Base-by-base conservation (phyloP, 2,329 filamentous ascomycete genomes). In the Epichloe typhina region DNA sequence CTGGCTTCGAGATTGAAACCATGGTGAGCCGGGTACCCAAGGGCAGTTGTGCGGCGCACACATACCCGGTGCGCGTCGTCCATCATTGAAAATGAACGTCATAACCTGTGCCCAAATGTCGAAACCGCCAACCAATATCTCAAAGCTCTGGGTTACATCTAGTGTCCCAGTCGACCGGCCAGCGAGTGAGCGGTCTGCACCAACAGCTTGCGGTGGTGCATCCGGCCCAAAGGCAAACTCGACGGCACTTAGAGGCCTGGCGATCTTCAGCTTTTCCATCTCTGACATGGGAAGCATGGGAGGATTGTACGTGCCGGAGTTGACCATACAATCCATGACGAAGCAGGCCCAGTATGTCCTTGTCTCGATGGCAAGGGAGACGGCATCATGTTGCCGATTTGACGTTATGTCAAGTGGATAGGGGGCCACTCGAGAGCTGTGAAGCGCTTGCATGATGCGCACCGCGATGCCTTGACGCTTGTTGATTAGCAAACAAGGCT, bases 321-420 rank as follows among this genome's bases (percentile, higher is more conserved):
- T 68, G 38, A 73, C 63, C 47, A 71, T 66, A 9, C 69, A 67
- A 51, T 72, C 69, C 61, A 73, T 66, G 33, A 73, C 65, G 49
- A 71, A 72, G 53, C 70, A 72, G 0, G 65, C 65, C 71, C 71
- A 73, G 42, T 70, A 71, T 0, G 69, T 71, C 1, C 70, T 57
- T 2, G 66, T 68, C 38, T 69, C 63, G 3, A 67, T 63, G 0
- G 65, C 62, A 0, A 59, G 55, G 4, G 60, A 57, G 6, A 61
- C 39, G 35, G 55, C 31, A 17, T 63, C 53, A 3, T 56, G 52
- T 21, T 55, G 50, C 3, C 50, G 50, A n/a, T 56, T 56, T 2
- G 52, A 49, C 3, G 55, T 55, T 0, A 57, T 55, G 37, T 66
- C 62, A 4, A 64, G 55, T 2, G 61, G 59, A 33, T 55, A 61